Percentiles rank a stretch among this genome's conserved stretches.
Conservation (phyloP, 192 early-diverging fungal species). For the Coemansia asiatica region DNA sequence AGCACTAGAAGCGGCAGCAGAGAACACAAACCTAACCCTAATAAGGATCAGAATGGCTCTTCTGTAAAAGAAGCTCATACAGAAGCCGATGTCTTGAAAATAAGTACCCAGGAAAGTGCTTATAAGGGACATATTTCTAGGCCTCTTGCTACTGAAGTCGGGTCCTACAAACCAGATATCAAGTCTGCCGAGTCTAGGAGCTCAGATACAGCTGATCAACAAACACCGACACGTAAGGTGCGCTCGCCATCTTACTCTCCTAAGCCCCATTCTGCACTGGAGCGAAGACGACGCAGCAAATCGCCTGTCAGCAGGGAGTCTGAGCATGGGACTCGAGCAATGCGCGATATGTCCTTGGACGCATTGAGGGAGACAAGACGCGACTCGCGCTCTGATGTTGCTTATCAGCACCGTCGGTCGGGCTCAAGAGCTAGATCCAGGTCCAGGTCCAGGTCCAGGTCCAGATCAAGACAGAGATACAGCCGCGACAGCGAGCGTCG, state of each 20-base stretch:
- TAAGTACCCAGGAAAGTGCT: neutral
- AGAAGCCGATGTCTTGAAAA: neutral
- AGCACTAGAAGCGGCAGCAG: slow-evolving; percentile 7
- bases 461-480: slow-evolving; percentile 7
- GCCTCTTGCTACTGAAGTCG: neutral
- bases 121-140: slow-evolving; percentile 13
- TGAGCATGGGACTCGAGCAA: slow-evolving; percentile 7
- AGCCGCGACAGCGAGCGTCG: slow-evolving; percentile 3
- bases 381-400: neutral
- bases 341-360: slow-evolving; percentile 24
- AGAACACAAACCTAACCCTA: neutral
- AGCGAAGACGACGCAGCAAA: slow-evolving; percentile 3
- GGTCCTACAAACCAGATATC: neutral
- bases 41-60: neutral
- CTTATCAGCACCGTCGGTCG: neutral
- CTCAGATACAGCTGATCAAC: neutral
- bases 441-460: neutral
- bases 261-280: neutral
- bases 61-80: neutral
- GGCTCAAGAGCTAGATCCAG: neutral
- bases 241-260: slow-evolving; percentile 51
- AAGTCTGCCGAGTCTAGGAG: neutral
- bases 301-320: slow-evolving; percentile 5
- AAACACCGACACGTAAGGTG: slow-evolving; percentile 7
- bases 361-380: neutral